These are phyloP conservation scores for Penicillium sp. DNA, from an alignment of 2,329 filamentous ascomycete genomes.

Conservation along the genomic window DNA sequence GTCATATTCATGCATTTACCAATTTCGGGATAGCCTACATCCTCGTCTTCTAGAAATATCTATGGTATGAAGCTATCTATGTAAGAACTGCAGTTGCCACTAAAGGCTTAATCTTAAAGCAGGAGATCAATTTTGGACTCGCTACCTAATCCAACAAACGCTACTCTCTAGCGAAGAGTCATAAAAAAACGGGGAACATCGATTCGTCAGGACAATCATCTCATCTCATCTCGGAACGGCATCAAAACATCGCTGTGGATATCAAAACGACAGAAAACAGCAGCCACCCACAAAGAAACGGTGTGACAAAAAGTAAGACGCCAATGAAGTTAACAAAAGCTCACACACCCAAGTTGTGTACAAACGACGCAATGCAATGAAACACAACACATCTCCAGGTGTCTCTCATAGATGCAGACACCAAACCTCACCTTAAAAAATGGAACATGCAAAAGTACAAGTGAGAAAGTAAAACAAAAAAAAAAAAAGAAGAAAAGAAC, in stretches of 20 bases:
- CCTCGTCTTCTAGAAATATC: background rate
- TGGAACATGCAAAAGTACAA: conserved; percentile 11
- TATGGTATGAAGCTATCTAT: no score
- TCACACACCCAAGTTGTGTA: background rate
- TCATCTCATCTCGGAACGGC: conserved; percentile 3
- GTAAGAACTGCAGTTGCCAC: background rate
- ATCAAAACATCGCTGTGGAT: conserved; percentile 10
- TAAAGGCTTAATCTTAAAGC: background rate
- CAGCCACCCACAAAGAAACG: background rate
- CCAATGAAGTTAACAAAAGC: background rate
- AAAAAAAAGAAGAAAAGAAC: background rate
- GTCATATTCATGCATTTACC: background rate
- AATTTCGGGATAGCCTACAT: background rate
- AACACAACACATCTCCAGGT: background rate
- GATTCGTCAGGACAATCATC: conserved; percentile 5
- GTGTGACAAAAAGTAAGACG: background rate
- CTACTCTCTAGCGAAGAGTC: background rate
- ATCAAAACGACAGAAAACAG: conserved; percentile 12
- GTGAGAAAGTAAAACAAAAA: background rate
- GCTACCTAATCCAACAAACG: conserved; percentile 1
- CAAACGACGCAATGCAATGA: background rate
- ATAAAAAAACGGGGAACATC: background rate
- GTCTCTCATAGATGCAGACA: background rate
- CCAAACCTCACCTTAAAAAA: conserved; percentile 11
- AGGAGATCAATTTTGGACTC: background rate